Percentiles rank a stretch among this genome's conserved stretches.
phyloP scores from a whole-genome alignment of 2,329 filamentous ascomycete genomes.

The Alternaria sp. region DNA sequence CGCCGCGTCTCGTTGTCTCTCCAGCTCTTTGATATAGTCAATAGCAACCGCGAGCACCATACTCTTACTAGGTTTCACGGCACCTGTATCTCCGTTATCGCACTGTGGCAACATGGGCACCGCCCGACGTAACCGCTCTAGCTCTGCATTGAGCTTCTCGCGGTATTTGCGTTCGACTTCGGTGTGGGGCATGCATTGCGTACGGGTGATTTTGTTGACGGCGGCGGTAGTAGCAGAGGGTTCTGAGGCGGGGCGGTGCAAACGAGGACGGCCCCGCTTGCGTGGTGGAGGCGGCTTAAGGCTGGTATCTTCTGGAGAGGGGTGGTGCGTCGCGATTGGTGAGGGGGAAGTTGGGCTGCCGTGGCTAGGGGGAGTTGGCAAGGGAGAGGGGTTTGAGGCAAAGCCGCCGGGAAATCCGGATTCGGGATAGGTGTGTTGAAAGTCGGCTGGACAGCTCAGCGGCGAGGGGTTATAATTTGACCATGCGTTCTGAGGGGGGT shows the following conservation, averaged over 20 bases:
- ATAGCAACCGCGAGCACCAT: conserved; percentile 24
- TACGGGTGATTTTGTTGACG: conserved; percentile 4
- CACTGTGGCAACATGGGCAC: conserved; percentile 32
- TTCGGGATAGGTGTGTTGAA: conserved; percentile 7
- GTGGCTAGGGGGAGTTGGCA: conserved; percentile 9
- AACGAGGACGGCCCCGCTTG: conserved; percentile 15
- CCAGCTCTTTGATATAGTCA: conserved; percentile 22
- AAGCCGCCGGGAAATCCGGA: conserved; percentile 7
- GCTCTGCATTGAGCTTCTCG: conserved; percentile 33
- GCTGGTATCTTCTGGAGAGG: conserved; percentile 3
- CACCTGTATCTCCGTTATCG: conserved; percentile 15
- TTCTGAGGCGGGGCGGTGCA: conserved; percentile 13
- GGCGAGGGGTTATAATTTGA: conserved; percentile 5
- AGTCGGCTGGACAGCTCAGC: conserved; percentile 7
- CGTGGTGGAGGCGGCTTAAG: conserved; percentile 12
- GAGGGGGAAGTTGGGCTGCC: conserved; percentile 7
- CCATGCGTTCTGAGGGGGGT: conserved; percentile 8
- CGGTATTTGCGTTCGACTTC: conserved; percentile 28
- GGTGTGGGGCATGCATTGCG: conserved; percentile 30
- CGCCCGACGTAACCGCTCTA: conserved; percentile 33
- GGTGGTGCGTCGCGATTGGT: neutral
- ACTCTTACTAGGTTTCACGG: conserved; percentile 20
- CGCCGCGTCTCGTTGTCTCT: conserved; percentile 18
- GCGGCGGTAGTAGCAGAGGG: neutral
- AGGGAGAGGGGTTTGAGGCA: conserved; percentile 10